Conservation (phyloP, 108 stramenopile genomes). For the Thalassiosira profunda region DNA sequence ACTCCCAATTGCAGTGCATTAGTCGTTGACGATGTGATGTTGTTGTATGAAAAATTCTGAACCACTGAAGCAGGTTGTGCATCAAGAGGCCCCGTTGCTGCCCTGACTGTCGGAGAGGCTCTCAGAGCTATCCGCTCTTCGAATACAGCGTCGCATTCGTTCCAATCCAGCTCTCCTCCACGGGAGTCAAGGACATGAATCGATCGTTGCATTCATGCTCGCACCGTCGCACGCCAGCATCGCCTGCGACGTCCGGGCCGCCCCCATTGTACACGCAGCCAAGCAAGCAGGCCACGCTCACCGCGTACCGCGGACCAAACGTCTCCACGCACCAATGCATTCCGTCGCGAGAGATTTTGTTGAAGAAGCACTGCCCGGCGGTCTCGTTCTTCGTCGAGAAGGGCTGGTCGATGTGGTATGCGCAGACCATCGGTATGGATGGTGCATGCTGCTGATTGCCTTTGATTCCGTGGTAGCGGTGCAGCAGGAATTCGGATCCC, state of each 20-base stretch:
- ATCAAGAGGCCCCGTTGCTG: too few species aligned
- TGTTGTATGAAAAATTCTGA: too few species aligned
- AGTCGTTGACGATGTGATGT: too few species aligned
- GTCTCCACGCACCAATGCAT: conserved; percentile 36
- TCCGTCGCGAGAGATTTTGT: conserved; percentile 29
- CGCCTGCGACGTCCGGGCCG: background rate
- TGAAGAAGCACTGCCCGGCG: conserved; percentile 9
- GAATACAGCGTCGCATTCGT: conserved; percentile 10
- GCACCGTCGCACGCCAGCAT: conserved; percentile 10
- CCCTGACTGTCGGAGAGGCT: too few species aligned
- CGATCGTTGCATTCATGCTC: conserved; percentile 30
- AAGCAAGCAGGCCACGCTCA: conserved; percentile 26
- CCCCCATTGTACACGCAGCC: conserved; percentile 38
- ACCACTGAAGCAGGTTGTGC: too few species aligned
- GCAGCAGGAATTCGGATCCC: conserved; percentile 9
- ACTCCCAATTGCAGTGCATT: too few species aligned
- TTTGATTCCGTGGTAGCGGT: conserved; percentile 7
- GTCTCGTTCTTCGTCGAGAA: conserved; percentile 14
- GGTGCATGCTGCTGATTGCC: conserved; percentile 4
- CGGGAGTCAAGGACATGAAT: conserved; percentile 35
- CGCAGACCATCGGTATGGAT: conserved; percentile 28
- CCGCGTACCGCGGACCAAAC: conserved; percentile 19
- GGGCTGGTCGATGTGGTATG: conserved; percentile 3
- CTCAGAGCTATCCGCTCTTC: too few species aligned
- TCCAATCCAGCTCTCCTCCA: conserved; percentile 20